A percentile compares a stretch with the other conserved stretches of the same genome.
phyloP scores from a whole-genome alignment of 768 basidiomycete genomes.

The Leccinum arenicola region DNA sequence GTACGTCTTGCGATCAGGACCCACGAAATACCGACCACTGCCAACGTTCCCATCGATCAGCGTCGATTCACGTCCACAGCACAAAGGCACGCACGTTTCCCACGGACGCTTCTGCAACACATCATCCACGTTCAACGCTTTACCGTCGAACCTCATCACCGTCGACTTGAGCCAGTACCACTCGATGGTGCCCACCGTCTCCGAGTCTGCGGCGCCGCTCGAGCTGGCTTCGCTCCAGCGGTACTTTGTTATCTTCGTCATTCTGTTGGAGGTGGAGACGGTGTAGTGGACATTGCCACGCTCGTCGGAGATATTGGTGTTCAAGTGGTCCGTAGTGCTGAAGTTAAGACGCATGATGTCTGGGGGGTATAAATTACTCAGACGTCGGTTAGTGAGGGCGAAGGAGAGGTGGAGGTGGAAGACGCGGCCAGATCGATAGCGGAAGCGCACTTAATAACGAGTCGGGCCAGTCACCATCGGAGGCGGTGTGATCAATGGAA shows the following conservation, averaged over 20 bases:
- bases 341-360: constrained; percentile 21
- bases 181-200: constrained; percentile 25
- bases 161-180: constrained; percentile 16
- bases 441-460: background rate
- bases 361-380: background rate
- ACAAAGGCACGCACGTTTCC: constrained; percentile 14
- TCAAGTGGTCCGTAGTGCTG: constrained; percentile 19
- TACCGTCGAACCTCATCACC: constrained; percentile 17
- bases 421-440: background rate
- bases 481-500: background rate
- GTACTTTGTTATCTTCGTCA: constrained; percentile 27
- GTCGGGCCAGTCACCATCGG: background rate
- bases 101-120: constrained; percentile 18
- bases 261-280: constrained; percentile 19
- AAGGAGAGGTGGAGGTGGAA: background rate
- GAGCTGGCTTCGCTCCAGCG: constrained; percentile 13
- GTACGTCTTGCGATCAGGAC: constrained; percentile 30
- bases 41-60: background rate
- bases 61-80: background rate
- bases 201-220: constrained; percentile 4
- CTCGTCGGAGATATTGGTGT: constrained; percentile 22
- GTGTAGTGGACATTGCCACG: constrained; percentile 17
- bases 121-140: background rate
- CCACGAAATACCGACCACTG: constrained; percentile 33
- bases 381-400: background rate